Evolutionary conservation across 1,284 basidiomycete genomes (phyloP).

Genomic region (Vanrija pseudolonga): DNA sequence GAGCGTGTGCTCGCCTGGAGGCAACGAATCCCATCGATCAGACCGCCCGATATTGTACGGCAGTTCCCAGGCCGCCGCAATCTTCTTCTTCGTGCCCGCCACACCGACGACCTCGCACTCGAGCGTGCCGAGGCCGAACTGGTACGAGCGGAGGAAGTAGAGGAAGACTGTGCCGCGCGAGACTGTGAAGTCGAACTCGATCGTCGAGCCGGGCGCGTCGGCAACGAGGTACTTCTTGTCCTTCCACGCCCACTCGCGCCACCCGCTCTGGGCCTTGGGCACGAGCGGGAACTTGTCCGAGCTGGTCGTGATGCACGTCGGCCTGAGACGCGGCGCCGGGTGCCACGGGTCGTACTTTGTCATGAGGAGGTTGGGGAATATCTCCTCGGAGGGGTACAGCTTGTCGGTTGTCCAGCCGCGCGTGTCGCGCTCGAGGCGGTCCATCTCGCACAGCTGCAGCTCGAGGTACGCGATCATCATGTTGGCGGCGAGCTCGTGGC

Average conservation of each 20-base stretch:
- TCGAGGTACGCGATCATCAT: conserved; percentile 40
- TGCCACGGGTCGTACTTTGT: conserved; percentile 4
- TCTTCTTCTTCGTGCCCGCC: conserved; percentile 5
- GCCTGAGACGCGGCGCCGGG: conserved; percentile 30
- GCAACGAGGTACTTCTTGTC: conserved; percentile 42
- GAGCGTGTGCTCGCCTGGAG: conserved; percentile 7
- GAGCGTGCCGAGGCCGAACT: conserved; percentile 42
- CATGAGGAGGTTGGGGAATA: conserved; percentile 10
- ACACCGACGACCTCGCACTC: conserved; percentile 45
- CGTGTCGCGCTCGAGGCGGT: conserved; percentile 20
- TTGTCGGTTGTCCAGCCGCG: conserved; percentile 12
- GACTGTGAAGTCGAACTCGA: conserved; percentile 41
- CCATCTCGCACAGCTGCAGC: conserved; percentile 41
- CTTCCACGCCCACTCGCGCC: conserved; percentile 41
- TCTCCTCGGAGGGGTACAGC: conserved; percentile 23
- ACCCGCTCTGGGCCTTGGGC: conserved; percentile 30
- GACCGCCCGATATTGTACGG: conserved; percentile 19
- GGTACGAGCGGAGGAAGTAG: conserved; percentile 38
- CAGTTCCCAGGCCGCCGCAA: conserved; percentile 36
- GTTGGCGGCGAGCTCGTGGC: conserved; percentile 32
- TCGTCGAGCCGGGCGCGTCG: conserved; percentile 29
- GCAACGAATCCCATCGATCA: neutral
- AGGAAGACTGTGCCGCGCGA: conserved; percentile 43
- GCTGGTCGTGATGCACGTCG: conserved; percentile 37
- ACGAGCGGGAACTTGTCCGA: conserved; percentile 24